Base-by-base conservation (phyloP, 2,329 filamentous ascomycete species). In the Hypomyces perniciosus region DNA sequence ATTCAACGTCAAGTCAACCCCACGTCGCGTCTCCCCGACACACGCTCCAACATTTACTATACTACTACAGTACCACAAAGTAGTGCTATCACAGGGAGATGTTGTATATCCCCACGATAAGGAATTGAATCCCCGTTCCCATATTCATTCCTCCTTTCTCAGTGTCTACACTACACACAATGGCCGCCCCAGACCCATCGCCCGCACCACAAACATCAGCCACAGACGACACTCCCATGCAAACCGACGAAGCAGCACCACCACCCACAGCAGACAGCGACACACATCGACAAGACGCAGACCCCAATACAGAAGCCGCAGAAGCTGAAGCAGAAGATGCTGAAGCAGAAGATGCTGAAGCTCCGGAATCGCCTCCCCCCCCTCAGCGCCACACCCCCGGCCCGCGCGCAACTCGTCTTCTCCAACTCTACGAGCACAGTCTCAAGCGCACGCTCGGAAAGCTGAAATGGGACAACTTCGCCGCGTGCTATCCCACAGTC, bases 401-500 rank as follows among this genome's bases (percentile, higher is more conserved):
- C 43, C 77, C 77, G 3, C 79, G 81, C 57, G 82, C 82, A 2
- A 59, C 68, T 29, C 74, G 77, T 41, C 74, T 85, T 52, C 73
- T 76, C 47, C 68, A 75, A 48, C 69, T 83, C 33, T 83, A 81
- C 62, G 69, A 71, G 48, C 67, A 71, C 51, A 74, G 75, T 29
- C 73, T 84, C 27, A 57, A 65, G 42, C 75, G 74, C 57, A 83
- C 81, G 2, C 72, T 85, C 31, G 69, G 65, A 57, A 76, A 78
- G 61, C 71, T 84, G 49, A 73, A 68, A 56, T 80, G 75, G 68
- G 72, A 76, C 44, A 80, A 80, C 62, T 78, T 85, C 58, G 75
- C 76, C 2, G 70, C 75, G 2, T 85, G 82, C 66, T 85, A 82
- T 63, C 81, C 82, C 40, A 81, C 77, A 20, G 71, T 84, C n/a